Conservation (phyloP, 106 monocot genomes). For the Platanthera zijinensis region DNA sequence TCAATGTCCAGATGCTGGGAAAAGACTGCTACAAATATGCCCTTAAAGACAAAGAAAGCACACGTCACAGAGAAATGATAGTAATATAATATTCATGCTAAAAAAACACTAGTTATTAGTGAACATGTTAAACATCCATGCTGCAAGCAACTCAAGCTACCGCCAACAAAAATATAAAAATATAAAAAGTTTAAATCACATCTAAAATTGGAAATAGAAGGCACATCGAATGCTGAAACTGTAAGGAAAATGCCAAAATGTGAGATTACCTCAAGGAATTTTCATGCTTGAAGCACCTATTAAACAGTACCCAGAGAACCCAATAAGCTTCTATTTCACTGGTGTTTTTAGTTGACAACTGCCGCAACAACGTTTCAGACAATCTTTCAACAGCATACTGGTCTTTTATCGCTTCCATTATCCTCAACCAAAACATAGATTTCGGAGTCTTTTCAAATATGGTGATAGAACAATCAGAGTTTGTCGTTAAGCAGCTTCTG, state of each 20-base stretch:
- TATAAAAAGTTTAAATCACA: neutral
- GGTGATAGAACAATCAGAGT: slow-evolving; percentile 16
- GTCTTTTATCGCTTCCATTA: slow-evolving; percentile 65
- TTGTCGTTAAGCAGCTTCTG: slow-evolving; percentile 29
- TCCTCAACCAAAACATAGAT: slow-evolving; percentile 63
- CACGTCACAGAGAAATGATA: no score
- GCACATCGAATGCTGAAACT: neutral
- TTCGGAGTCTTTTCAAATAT: slow-evolving; percentile 33
- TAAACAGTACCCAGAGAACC: slow-evolving; percentile 74
- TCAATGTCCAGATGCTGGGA: no score
- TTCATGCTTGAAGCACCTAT: slow-evolving; percentile 29
- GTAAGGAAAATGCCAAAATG: neutral
- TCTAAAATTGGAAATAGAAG: neutral
- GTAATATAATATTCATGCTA: neutral
- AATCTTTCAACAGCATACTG: slow-evolving; percentile 75
- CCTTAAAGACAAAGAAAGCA: no score
- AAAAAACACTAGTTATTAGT: neutral
- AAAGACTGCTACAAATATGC: no score
- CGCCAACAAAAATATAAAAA: neutral
- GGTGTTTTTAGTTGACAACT: slow-evolving; percentile 39
- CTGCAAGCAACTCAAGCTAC: neutral
- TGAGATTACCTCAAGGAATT: slow-evolving; percentile 41
- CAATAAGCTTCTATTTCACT: slow-evolving; percentile 76
- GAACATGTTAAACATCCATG: neutral
- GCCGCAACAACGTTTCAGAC: slow-evolving; percentile 58